Percentiles rank a stretch among this genome's conserved stretches.
phyloP scores from a whole-genome alignment of 108 stramenopile genomes.

The Skeletonema grethae region DNA sequence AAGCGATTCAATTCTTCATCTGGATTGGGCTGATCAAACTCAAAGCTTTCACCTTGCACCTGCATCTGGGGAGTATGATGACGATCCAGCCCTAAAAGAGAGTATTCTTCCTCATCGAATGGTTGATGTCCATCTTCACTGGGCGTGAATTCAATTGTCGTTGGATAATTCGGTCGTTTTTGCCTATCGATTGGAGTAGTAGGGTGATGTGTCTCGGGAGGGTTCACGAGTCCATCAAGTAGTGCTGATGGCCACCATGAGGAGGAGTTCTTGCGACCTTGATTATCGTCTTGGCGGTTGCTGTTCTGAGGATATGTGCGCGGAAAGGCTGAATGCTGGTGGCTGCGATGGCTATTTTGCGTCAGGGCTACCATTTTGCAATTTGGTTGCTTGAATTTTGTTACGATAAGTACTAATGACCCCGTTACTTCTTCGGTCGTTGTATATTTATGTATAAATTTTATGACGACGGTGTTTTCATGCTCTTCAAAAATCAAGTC shows the following conservation, averaged over 20 bases:
- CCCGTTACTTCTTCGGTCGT: too few species aligned
- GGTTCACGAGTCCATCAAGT: neutral
- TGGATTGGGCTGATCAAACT: constrained; percentile 4
- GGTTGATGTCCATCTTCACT: constrained; percentile 8
- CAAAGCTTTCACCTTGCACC: constrained; percentile 19
- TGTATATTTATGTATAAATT: too few species aligned
- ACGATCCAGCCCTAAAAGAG: neutral
- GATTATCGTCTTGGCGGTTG: constrained; percentile 31
- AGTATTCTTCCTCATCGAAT: constrained; percentile 13
- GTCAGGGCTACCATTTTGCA: constrained; percentile 4
- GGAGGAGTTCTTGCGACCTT: constrained; percentile 7
- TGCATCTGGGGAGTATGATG: neutral
- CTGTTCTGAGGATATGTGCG: constrained; percentile 11
- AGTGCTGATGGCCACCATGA: constrained; percentile 5
- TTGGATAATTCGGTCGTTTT: constrained; percentile 10
- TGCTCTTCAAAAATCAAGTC: too few species aligned
- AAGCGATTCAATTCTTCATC: neutral
- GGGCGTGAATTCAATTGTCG: constrained; percentile 8
- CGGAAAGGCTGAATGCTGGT: neutral
- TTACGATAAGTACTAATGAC: too few species aligned
- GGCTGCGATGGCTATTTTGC: neutral
- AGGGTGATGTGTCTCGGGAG: neutral
- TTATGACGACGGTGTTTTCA: too few species aligned
- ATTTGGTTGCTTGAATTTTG: neutral
- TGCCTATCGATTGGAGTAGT: neutral